Percentiles rank a stretch among this genome's conserved stretches.
Evolutionary conservation across 108 stramenopile genomes (phyloP).

Genomic region (Conticribra guillardii): DNA sequence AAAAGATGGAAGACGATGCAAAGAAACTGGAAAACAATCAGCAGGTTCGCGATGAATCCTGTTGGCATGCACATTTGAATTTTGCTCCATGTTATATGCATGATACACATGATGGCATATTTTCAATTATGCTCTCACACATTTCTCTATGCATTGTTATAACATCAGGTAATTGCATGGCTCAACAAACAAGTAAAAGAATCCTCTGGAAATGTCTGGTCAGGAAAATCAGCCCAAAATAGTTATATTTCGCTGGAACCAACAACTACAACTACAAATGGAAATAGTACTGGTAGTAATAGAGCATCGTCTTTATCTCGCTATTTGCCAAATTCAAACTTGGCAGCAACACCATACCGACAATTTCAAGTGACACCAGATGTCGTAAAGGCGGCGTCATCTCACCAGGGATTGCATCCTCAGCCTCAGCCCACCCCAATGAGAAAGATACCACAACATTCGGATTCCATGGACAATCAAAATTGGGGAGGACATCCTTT

Average conservation of each 20-base stretch:
- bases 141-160: too few relatives aligned
- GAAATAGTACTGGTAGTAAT: neutral
- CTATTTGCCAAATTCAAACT: neutral
- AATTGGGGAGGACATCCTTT: too few relatives aligned
- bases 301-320: conserved; percentile 8
- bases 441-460: too few relatives aligned
- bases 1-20: conserved; percentile 28
- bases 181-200: conserved; percentile 40
- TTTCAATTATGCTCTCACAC: too few relatives aligned
- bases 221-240: conserved; percentile 6
- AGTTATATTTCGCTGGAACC: neutral
- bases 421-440: neutral
- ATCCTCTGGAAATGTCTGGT: conserved; percentile 23
- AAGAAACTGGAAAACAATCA: conserved; percentile 51
- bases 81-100: neutral
- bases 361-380: neutral
- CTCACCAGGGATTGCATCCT: neutral
- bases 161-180: conserved; percentile 52
- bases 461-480: too few relatives aligned
- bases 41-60: conserved; percentile 27
- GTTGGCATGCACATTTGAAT: neutral
- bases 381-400: neutral
- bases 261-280: conserved; percentile 1
- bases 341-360: neutral
- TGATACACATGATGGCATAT: neutral